Conservation (phyloP, 768 basidiomycete species). For the Asterophora lycoperdoides region DNA sequence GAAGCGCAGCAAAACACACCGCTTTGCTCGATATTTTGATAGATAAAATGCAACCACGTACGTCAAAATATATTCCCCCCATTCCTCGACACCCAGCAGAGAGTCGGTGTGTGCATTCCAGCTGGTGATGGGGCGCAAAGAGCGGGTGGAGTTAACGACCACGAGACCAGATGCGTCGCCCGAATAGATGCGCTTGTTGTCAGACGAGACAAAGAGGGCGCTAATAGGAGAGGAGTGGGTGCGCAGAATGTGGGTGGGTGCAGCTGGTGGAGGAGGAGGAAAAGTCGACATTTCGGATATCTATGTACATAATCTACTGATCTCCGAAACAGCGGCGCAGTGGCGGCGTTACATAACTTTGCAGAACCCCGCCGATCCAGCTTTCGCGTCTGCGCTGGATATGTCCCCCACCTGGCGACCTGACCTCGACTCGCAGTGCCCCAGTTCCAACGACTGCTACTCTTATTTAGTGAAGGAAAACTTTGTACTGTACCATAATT, state of each 20-base stretch:
- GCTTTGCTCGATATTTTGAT: neutral
- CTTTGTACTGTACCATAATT: too few species aligned
- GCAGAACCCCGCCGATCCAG: too few species aligned
- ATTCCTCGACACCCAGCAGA: constrained; percentile 77
- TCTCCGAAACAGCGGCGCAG: too few species aligned
- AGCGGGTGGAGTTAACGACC: constrained; percentile 71
- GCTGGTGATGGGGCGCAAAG: constrained; percentile 45
- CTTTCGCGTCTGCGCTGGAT: too few species aligned
- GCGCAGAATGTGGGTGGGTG: constrained; percentile 74
- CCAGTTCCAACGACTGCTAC: too few species aligned
- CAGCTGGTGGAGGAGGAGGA: constrained; percentile 37
- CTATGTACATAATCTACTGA: too few species aligned
- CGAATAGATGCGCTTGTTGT: constrained; percentile 82
- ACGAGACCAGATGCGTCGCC: constrained; percentile 70
- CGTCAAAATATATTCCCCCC: constrained; percentile 68
- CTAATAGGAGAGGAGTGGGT: constrained; percentile 63
- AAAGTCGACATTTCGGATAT: too few species aligned
- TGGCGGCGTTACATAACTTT: too few species aligned
- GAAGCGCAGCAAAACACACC: neutral
- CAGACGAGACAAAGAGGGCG: constrained; percentile 56
- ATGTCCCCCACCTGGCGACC: too few species aligned
- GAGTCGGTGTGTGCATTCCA: constrained; percentile 82
- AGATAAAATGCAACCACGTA: constrained; percentile 37
- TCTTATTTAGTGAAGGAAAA: too few species aligned
- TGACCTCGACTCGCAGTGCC: too few species aligned